Conservation (phyloP, 1,284 basidiomycete genomes). For the Lentinula novae-zelandiae region DNA sequence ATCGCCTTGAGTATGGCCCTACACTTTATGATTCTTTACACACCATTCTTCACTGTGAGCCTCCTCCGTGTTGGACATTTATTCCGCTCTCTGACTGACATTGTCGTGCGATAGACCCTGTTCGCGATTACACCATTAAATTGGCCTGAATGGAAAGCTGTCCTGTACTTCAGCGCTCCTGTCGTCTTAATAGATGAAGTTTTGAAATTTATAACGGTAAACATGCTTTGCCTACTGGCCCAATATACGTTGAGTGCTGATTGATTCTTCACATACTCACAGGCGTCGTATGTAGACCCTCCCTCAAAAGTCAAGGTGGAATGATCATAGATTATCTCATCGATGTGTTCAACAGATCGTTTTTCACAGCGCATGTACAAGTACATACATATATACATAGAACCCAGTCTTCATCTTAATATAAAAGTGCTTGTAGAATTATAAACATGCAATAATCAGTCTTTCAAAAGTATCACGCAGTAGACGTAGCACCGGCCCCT, state of each 20-base stretch:
- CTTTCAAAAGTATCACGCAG: background rate
- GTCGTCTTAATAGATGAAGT: slow-evolving; percentile 90
- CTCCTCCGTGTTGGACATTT: slow-evolving; percentile 6
- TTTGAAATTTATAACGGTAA: slow-evolving; percentile 82
- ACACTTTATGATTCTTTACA: slow-evolving; percentile 93
- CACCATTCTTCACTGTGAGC: slow-evolving; percentile 88
- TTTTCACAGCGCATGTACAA: background rate
- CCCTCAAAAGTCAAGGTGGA: slow-evolving; percentile 46
- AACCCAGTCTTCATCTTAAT: background rate
- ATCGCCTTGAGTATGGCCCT: slow-evolving; percentile 88
- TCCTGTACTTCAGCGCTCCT: slow-evolving; percentile 84
- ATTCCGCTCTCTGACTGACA: slow-evolving; percentile 4
- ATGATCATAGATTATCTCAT: slow-evolving; percentile 13
- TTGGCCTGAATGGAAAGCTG: slow-evolving; percentile 94
- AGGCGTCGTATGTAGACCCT: slow-evolving; percentile 43
- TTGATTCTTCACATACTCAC: background rate
- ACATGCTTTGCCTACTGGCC: slow-evolving; percentile 16
- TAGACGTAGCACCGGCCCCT: background rate
- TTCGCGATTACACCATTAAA: slow-evolving; percentile 93
- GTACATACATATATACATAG: background rate
- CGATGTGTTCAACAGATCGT: too few species aligned
- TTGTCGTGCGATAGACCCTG: slow-evolving; percentile 47
- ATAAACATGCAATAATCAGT: background rate
- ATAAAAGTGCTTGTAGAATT: background rate
- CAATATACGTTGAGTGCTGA: slow-evolving; percentile 6